Conservation (phyloP, 129 eudicot species). For the Gnaphalium uliginosum region DNA sequence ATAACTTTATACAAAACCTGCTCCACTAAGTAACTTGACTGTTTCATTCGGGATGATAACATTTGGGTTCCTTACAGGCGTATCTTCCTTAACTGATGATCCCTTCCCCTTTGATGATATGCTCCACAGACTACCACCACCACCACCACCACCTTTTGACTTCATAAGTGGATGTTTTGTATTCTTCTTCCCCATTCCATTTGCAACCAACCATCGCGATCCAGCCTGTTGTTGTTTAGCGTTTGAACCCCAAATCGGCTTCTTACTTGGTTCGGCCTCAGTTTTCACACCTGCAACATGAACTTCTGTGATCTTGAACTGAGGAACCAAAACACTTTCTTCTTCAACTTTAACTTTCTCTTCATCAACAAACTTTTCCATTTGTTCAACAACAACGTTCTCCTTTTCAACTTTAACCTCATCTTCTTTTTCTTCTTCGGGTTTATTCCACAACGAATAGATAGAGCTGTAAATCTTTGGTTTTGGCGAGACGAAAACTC, state of each 20-base stretch:
- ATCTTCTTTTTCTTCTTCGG: constrained; percentile 38
- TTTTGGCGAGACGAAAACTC: constrained; percentile 80
- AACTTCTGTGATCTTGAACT: constrained; percentile 72
- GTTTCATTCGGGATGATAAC: constrained; percentile 66
- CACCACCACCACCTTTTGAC: constrained; percentile 48
- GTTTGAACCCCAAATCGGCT: constrained; percentile 76
- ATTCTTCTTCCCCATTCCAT: constrained; percentile 94
- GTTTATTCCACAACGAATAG: constrained; percentile 31
- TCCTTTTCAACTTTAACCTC: constrained; percentile 36
- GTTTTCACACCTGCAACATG: constrained; percentile 84
- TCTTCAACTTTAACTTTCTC: constrained; percentile 32
- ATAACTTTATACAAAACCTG: constrained; percentile 28
- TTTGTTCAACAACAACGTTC: constrained; percentile 31
- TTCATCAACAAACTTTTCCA: no score
- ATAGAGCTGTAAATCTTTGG: constrained; percentile 63
- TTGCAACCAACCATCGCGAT: constrained; percentile 92
- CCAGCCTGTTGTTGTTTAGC: constrained; percentile 74
- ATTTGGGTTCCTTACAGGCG: constrained; percentile 71
- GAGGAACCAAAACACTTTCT: constrained; percentile 48
- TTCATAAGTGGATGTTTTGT: constrained; percentile 74
- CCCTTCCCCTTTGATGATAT: constrained; percentile 72
- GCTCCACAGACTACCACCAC: constrained; percentile 79
- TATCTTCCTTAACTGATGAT: constrained; percentile 40
- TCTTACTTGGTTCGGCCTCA: constrained; percentile 56
- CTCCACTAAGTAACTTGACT: constrained; percentile 52